Percentiles rank a stretch among this genome's conserved stretches.
Evolutionary conservation across 2,329 filamentous ascomycete genomes (phyloP).

Genomic region (Orbilia oligospora): DNA sequence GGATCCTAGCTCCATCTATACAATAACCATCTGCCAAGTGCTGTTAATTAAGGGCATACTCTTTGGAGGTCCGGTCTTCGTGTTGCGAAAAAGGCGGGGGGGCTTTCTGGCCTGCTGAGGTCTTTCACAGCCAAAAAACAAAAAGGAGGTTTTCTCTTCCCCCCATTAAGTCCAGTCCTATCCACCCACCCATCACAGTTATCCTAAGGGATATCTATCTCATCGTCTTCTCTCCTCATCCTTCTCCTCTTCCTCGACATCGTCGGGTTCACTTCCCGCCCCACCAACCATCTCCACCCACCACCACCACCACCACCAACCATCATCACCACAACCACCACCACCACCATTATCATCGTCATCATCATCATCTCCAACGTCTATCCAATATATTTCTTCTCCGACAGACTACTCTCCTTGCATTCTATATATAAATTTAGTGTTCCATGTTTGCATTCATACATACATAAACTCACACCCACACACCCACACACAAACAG

Average conservation of each 20-base stretch:
- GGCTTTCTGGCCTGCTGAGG: conserved; percentile 13
- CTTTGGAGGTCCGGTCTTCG: not conserved
- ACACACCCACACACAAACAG: not conserved
- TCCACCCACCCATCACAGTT: conserved; percentile 25
- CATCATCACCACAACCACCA: not conserved
- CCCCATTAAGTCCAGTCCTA: not conserved
- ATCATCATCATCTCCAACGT: not conserved
- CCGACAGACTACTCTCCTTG: conserved; percentile 6
- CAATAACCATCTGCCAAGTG: not conserved
- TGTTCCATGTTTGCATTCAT: not conserved
- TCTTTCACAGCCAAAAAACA: conserved; percentile 30
- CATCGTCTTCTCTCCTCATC: conserved; percentile 30
- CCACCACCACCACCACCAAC: not conserved
- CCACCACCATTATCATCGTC: not conserved
- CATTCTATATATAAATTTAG: conserved; percentile 11
- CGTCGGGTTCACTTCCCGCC: conserved; percentile 20
- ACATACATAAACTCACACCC: not conserved
- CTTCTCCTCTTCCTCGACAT: conserved; percentile 26
- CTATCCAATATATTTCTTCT: not conserved
- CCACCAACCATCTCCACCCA: conserved; percentile 11
- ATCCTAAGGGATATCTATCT: conserved; percentile 29
- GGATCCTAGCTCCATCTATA: not conserved
- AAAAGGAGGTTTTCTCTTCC: conserved; percentile 53
- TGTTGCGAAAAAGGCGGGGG: conserved; percentile 48
- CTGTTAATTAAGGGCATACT: not conserved